Evolutionary conservation across 2,329 filamentous ascomycete genomes (phyloP), one percentile per base, ranked within the genome.

Genomic region (Fusarium penzigii): DNA sequence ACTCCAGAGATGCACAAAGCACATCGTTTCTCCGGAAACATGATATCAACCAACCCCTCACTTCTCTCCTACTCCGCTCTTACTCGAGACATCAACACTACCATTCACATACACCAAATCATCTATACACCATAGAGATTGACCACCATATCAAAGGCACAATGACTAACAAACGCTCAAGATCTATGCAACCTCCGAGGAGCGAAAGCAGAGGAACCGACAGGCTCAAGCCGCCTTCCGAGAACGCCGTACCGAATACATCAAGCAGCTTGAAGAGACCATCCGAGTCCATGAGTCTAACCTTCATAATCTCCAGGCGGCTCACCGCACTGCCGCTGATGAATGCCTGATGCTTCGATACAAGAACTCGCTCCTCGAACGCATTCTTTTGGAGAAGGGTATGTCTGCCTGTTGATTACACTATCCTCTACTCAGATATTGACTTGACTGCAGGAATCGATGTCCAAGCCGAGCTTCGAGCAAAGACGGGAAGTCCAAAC

Each of bases 101-200:
- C 32, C 32, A 11, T 14, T 36, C 32, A 36, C 13, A 12, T 12
- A n/a, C 32, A 36, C 29, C 10, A 36, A 36, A 11, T 11, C 4
- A 14, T 36, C 5, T 4, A 36, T 36, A 36, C 10, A 36, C 32
- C 32, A 36, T 14, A 36, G 10, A 36, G 10, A 5, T 11, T 14
- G 10, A 36, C 13, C 32, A 36, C 13, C 9, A 36, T 14, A 4
- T 36, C 32, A 36, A 36, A 36, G 13, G 41, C 54, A 54, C 42
- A 53, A 51, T 39, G 32, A 55, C 61, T 65, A 43, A 65, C 51
- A 43, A 39, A 44, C 40, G 20, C 29, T 46, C 55, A 63, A 97
- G 93, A 97, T 97, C 59, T 99, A 99, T 81, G 94, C 94, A 49
- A 99, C 94, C 36, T 97, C 94, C 11, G 94, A 99, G 74, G 94